A percentile compares a stretch with the other conserved stretches of the same genome.
These are phyloP conservation scores for Clitocybe nebularis DNA, from an alignment of 1,284 basidiomycete species.

Conservation along the genomic window DNA sequence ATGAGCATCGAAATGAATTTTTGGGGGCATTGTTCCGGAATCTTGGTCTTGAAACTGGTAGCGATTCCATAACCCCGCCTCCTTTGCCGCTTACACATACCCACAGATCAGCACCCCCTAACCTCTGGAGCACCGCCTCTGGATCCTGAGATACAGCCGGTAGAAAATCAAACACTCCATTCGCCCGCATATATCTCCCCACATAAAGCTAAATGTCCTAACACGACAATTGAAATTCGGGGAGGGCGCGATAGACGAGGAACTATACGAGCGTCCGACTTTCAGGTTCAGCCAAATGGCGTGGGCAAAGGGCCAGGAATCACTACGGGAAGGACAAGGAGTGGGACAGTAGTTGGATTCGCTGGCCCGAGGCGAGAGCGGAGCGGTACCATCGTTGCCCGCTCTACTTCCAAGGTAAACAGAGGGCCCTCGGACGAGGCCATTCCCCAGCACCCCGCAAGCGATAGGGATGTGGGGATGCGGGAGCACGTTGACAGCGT, in stretches of 20 bases:
- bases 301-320: conserved; percentile 18
- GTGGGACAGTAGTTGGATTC: conserved; percentile 32
- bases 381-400: conserved; percentile 20
- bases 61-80: not conserved
- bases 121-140: conserved; percentile 13
- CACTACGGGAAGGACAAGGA: conserved; percentile 39
- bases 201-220: conserved; percentile 8
- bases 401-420: too few species aligned
- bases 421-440: conserved; percentile 1
- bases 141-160: conserved; percentile 10
- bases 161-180: conserved; percentile 17
- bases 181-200: conserved; percentile 14
- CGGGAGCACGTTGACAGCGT: not conserved
- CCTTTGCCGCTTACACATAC: not conserved
- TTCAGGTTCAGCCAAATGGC: conserved; percentile 11
- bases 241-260: conserved; percentile 38
- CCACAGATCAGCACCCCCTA: too few species aligned
- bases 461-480: conserved; percentile 11
- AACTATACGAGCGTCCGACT: conserved; percentile 47
- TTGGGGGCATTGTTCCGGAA: conserved; percentile 21
- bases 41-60: conserved; percentile 16
- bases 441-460: not conserved
- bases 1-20: not conserved
- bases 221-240: conserved; percentile 11
- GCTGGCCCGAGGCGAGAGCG: conserved; percentile 18